phyloP scores from a whole-genome alignment of 352 stramenopile genomes.

The Aphanomyces invadans region DNA sequence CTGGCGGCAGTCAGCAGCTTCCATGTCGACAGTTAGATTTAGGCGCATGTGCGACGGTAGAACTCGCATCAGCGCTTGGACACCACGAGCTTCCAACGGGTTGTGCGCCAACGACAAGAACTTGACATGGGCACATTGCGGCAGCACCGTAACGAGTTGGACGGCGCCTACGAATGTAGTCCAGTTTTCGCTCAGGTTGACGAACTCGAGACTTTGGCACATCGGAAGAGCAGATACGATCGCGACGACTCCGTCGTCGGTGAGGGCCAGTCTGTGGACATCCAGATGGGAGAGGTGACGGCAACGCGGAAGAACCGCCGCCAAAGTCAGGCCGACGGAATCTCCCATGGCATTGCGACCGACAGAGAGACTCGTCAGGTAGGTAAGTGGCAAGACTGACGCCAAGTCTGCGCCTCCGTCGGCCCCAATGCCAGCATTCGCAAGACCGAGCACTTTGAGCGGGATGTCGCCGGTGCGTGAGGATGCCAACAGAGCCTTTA shows the following conservation, averaged over 20 bases:
- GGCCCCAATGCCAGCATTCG: background rate
- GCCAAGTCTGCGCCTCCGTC: background rate
- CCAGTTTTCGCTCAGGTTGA: slow-evolving; percentile 6
- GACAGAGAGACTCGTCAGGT: background rate
- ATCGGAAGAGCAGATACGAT: background rate
- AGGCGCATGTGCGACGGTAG: background rate
- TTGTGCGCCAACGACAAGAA: background rate
- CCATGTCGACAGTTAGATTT: background rate
- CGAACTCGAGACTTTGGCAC: background rate
- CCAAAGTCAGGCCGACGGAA: background rate
- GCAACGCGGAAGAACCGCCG: background rate
- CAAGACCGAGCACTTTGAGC: background rate
- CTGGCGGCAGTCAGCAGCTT: background rate
- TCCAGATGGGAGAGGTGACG: background rate
- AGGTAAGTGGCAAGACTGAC: background rate
- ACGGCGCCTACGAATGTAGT: background rate
- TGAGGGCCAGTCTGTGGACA: background rate
- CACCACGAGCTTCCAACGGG: slow-evolving; percentile 1
- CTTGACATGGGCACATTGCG: background rate
- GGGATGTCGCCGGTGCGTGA: background rate
- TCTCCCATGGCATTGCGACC: background rate
- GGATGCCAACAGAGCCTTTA: background rate
- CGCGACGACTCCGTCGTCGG: background rate
- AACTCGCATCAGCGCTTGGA: background rate
- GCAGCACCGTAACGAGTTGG: background rate